These are phyloP conservation scores for Boechera retrofracta DNA, from an alignment of 345 rosid species.

Conservation along the genomic window DNA sequence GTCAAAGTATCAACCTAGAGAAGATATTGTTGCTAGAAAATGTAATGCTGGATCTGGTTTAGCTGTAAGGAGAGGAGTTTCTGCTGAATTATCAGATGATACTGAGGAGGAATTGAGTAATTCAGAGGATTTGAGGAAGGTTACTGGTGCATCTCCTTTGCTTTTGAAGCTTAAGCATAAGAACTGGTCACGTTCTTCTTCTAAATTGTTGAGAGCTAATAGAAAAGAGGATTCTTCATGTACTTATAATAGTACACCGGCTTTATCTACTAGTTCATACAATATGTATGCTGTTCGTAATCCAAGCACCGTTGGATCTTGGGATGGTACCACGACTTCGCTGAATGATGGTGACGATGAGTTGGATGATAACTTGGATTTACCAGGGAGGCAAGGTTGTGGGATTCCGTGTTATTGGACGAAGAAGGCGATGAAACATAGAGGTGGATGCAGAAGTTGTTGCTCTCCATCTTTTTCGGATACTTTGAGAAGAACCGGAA, in stretches of 20 bases:
- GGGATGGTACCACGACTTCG: constrained; percentile 92
- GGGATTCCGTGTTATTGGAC: constrained; percentile 98
- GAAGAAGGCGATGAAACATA: constrained; percentile 74
- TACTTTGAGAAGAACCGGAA: constrained; percentile 84
- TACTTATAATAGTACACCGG: constrained; percentile 83
- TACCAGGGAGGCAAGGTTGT: constrained; percentile 87
- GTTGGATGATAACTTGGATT: constrained; percentile 75
- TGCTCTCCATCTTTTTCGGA: constrained; percentile 93
- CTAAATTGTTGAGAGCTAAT: constrained; percentile 57
- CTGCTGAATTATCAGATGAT: constrained; percentile 68
- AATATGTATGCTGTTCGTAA: constrained; percentile 60
- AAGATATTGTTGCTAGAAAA: constrained; percentile 42
- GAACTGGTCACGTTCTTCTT: constrained; percentile 66
- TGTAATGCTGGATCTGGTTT: constrained; percentile 50
- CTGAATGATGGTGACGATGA: constrained; percentile 76
- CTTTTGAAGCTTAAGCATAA: constrained; percentile 64
- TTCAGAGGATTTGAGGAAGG: constrained; percentile 64
- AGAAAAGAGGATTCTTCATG: constrained; percentile 78
- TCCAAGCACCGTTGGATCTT: constrained; percentile 80
- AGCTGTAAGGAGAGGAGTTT: constrained; percentile 54
- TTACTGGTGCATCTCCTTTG: constrained; percentile 69
- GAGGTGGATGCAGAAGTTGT: constrained; percentile 75
- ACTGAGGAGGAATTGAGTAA: constrained; percentile 68
- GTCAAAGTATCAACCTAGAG: constrained; percentile 58
- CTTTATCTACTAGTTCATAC: constrained; percentile 83